phyloP scores from a whole-genome alignment of 176 grass and related monocot genomes.

The Saccharum officinarum region DNA sequence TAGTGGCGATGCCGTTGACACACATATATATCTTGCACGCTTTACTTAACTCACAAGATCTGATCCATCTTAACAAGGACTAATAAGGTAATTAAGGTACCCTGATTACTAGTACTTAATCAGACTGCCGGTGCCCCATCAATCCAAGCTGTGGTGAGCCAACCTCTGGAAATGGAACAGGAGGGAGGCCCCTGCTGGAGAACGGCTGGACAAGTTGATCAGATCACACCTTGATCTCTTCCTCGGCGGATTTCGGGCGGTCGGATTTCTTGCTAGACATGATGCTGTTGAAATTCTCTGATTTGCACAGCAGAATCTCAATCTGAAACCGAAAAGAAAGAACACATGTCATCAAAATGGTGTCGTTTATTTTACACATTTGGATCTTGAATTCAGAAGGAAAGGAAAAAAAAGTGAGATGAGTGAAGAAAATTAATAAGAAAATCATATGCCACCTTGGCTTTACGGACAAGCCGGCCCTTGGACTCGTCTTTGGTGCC shows the following conservation, averaged over 20 bases:
- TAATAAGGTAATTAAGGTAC: conserved; percentile 11
- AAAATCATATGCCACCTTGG: conserved; percentile 50
- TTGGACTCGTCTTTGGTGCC: conserved; percentile 81
- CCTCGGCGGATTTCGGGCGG: conserved; percentile 41
- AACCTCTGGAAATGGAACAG: conserved; percentile 22
- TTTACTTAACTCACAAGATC: background rate
- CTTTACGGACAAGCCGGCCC: conserved; percentile 84
- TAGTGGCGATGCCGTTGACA: conserved; percentile 20
- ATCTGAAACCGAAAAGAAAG: conserved; percentile 53
- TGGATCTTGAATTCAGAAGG: background rate
- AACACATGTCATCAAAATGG: background rate
- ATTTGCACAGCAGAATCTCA: conserved; percentile 80
- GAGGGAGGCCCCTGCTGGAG: conserved; percentile 7
- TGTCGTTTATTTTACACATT: background rate
- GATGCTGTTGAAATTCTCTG: conserved; percentile 65
- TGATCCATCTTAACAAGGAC: conserved; percentile 30
- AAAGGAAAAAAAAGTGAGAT: background rate
- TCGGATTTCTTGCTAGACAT: conserved; percentile 58
- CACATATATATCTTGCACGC: conserved; percentile 1
- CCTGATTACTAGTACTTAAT: conserved; percentile 35
- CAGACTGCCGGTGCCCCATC: conserved; percentile 9
- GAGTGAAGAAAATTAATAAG: no score
- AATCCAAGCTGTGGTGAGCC: conserved; percentile 4
- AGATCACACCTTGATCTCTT: conserved; percentile 52
- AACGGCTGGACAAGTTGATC: background rate